A percentile compares a stretch with the other conserved stretches of the same genome.
phyloP scores from a whole-genome alignment of 2,329 filamentous ascomycete genomes.

The Paracoccidioides lutzii region DNA sequence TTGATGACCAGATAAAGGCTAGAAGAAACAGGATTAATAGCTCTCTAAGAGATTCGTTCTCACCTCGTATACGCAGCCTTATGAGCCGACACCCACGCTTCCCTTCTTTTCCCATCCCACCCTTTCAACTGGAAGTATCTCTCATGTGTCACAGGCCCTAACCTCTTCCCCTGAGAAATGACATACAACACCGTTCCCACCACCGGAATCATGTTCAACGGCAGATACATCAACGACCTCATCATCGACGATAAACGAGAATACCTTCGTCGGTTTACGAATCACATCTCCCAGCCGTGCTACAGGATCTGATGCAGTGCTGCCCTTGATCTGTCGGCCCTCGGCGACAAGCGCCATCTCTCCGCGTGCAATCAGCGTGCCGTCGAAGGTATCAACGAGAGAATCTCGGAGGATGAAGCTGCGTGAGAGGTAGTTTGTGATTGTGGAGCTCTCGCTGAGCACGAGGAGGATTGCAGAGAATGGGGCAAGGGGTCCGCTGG shows the following conservation, averaged over 20 bases:
- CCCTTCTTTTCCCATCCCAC: slow-evolving; percentile 54
- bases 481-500: slow-evolving; percentile 62
- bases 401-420: slow-evolving; percentile 67
- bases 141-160: slow-evolving; percentile 42
- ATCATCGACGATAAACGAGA: slow-evolving; percentile 50
- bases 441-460: slow-evolving; percentile 43
- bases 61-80: slow-evolving; percentile 70
- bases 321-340: slow-evolving; percentile 55
- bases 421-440: slow-evolving; percentile 44
- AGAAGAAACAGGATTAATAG: not conserved
- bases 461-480: slow-evolving; percentile 48
- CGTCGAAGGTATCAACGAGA: slow-evolving; percentile 80
- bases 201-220: slow-evolving; percentile 84
- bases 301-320: slow-evolving; percentile 37
- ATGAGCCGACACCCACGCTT: slow-evolving; percentile 57
- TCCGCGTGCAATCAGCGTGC: slow-evolving; percentile 44
- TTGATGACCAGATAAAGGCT: not conserved
- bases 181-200: slow-evolving; percentile 76
- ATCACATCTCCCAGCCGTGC: slow-evolving; percentile 45
- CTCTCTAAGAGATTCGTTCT: slow-evolving; percentile 21
- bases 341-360: slow-evolving; percentile 54
- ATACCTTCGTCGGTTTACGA: slow-evolving; percentile 42
- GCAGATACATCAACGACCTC: slow-evolving; percentile 71
- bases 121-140: slow-evolving; percentile 87
- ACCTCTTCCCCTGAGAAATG: slow-evolving; percentile 52